phyloP scores from a whole-genome alignment of 1,284 basidiomycete genomes.

The Cutaneotrichosporon dermatis region DNA sequence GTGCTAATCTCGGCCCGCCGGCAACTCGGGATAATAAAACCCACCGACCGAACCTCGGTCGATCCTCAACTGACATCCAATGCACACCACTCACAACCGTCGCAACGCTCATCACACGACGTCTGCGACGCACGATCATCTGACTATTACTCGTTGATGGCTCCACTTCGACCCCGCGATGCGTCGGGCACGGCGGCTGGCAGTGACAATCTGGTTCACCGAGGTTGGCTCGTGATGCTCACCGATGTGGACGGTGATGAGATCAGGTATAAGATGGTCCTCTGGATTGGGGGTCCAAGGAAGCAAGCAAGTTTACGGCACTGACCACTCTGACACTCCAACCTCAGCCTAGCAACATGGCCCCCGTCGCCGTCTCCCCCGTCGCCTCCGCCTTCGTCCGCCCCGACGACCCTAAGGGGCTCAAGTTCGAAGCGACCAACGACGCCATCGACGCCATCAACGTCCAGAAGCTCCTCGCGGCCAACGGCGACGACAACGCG shows the following conservation, averaged over 20 bases:
- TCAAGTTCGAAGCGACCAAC: conserved; percentile 59
- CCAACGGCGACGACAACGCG: conserved; percentile 9
- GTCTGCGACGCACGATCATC: too few species aligned
- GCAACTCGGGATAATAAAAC: background rate
- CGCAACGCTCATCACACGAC: background rate
- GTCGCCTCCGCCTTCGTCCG: background rate
- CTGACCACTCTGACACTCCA: background rate
- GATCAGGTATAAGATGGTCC: too few species aligned
- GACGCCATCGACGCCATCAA: conserved; percentile 66
- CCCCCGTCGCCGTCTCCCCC: background rate
- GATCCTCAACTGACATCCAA: too few species aligned
- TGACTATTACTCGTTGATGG: too few species aligned
- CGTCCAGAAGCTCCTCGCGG: conserved; percentile 14
- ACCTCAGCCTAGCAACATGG: background rate
- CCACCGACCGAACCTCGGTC: conserved; percentile 1
- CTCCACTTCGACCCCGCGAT: too few species aligned
- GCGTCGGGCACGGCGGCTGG: too few species aligned
- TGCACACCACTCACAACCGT: background rate
- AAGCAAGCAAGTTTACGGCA: background rate
- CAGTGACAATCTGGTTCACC: too few species aligned
- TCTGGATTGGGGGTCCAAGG: too few species aligned
- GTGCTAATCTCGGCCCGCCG: background rate
- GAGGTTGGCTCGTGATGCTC: too few species aligned
- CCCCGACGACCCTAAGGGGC: background rate
- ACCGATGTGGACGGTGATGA: too few species aligned